Base-by-base conservation (phyloP, 192 early-diverging fungal species). In the Paraglomus occultum region DNA sequence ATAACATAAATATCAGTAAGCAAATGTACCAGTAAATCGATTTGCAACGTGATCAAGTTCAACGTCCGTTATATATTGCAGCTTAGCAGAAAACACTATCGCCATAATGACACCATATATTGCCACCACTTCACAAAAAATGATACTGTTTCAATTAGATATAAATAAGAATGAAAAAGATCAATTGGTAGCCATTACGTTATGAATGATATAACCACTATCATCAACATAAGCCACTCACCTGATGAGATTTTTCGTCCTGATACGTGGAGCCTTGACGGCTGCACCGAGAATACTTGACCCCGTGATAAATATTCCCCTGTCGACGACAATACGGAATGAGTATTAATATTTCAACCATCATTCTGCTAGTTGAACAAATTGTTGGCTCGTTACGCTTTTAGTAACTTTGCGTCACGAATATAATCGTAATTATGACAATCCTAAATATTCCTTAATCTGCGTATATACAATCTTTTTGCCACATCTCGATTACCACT, bases 101-200 rank as follows among this genome's bases (percentile, higher is more conserved):
- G 94, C 93, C 87, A 99, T 96, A 73, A 99, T 97, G 23, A 99
- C 85, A 64, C 96, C 96, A 82, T 99, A 99, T 70, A 99, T 99
- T 69, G 95, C 96, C 10, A 99, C 96, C 55, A 97, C 97, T 82
- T 99, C 97, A 81, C 95, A 99, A 74, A 99, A 99, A 76, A 97
- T 99, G 71, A 99, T 95, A 73, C 92, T 90, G 69, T 42, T 45
- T 31, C n/a, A n/a, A 18, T 47, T 47, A 14, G 6, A 64, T 64
- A n/a, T 40, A 48, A 50, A 48, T 8, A 18, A 38, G 4, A 2
- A 14, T 1, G 31, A 64, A 64, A 31, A 15, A 9, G 5, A 23
- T 12, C 6, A 14, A 4, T 57, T 23, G 9, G 54, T 57, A 23
- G 2, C 31, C 31, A 57, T 22, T n/a, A 20, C 14, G 2, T 22